A percentile compares a stretch with the other conserved stretches of the same genome.
These are phyloP conservation scores for Cynara cardunculus DNA, from an alignment of 129 eudicot genomes.

Conservation along the genomic window DNA sequence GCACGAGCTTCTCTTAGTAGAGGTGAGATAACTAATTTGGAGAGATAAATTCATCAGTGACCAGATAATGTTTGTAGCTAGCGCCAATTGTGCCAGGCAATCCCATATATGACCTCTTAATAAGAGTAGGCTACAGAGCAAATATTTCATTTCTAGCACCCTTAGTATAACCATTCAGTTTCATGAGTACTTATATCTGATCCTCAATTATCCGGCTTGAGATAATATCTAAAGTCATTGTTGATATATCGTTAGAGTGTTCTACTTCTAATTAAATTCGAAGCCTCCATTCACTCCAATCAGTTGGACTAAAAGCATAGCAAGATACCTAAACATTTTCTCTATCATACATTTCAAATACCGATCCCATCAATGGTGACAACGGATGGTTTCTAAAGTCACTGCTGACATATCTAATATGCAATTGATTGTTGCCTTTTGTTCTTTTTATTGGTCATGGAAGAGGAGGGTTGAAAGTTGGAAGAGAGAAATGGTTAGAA, in stretches of 20 bases:
- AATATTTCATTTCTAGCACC: slow-evolving; percentile 98
- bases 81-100: slow-evolving; percentile 98
- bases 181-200: slow-evolving; percentile 81
- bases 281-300: slow-evolving; percentile 87
- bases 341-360: slow-evolving; percentile 85
- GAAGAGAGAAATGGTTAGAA: slow-evolving; percentile 78
- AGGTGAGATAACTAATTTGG: slow-evolving; percentile 68
- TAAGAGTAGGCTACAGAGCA: slow-evolving; percentile 97
- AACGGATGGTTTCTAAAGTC: slow-evolving; percentile 97
- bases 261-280: slow-evolving; percentile 89
- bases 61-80: slow-evolving; percentile 76
- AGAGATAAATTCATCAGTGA: slow-evolving; percentile 95
- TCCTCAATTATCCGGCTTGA: slow-evolving; percentile 80
- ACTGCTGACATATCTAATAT: slow-evolving; percentile 93
- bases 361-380: slow-evolving; percentile 96
- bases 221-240: slow-evolving; percentile 80
- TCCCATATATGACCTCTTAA: slow-evolving; percentile 96
- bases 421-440: slow-evolving; percentile 65
- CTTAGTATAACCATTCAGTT: slow-evolving; percentile 97
- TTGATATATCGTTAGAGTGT: slow-evolving; percentile 82
- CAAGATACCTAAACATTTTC: slow-evolving; percentile 86
- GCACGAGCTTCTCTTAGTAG: slow-evolving; percentile 91
- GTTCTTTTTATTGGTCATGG: slow-evolving; percentile 60
- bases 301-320: slow-evolving; percentile 88
- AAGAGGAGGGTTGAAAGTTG: slow-evolving; percentile 75